These are phyloP conservation scores for Pichia sp. DNA, from an alignment of 1,139 yeast species.

Conservation along the genomic window DNA sequence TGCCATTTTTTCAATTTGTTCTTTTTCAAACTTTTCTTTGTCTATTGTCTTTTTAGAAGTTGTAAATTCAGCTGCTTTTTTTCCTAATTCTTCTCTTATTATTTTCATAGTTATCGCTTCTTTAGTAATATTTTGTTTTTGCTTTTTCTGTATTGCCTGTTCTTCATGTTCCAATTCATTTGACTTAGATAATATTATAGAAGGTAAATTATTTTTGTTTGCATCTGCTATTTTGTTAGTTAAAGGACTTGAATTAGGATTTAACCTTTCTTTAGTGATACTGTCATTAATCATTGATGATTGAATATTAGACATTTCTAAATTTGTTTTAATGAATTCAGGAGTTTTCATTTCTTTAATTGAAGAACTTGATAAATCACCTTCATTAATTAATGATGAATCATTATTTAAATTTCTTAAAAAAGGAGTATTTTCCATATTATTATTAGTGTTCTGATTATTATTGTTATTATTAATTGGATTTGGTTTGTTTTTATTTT, in stretches of 20 bases:
- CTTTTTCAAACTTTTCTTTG: not conserved
- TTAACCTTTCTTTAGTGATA: not conserved
- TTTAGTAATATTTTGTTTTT: no score
- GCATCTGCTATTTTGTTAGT: not conserved
- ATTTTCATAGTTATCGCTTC: no score
- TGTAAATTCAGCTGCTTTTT: no score
- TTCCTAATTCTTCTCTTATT: no score
- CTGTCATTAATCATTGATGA: not conserved
- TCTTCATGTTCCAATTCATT: not conserved
- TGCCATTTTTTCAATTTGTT: not conserved
- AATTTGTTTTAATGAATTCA: not conserved
- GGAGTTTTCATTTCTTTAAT: conserved; percentile 1
- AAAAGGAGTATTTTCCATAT: not conserved
- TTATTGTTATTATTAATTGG: not conserved
- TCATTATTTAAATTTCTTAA: conserved; percentile 4
- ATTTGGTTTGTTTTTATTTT: not conserved
- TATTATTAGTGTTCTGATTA: not conserved
- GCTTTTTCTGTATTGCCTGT: no score
- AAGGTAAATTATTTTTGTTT: not conserved
- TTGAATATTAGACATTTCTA: not conserved
- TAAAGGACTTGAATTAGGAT: not conserved
- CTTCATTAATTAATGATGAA: conserved; percentile 8
- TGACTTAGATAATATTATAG: not conserved
- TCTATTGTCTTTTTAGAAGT: not conserved
- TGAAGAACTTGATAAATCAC: conserved; percentile 11